Evolutionary conservation across 108 stramenopile species (phyloP).

Genomic region (Aurantiochytrium sp.): DNA sequence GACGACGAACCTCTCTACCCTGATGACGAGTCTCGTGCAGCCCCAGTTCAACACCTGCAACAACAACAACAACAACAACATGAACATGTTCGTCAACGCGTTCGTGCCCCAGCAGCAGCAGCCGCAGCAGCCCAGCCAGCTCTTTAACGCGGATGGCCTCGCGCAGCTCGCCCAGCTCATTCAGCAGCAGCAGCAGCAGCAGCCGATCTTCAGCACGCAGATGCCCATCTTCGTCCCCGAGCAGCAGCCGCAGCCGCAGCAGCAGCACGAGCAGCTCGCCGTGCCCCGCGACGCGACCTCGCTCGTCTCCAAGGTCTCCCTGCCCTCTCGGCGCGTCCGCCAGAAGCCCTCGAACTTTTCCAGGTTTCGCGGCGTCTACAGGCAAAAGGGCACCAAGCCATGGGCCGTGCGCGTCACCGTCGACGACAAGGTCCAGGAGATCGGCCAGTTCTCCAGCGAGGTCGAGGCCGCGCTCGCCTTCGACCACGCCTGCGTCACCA

Average conservation of each 20-base stretch:
- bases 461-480: background rate
- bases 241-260: background rate
- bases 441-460: background rate
- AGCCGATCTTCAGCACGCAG: background rate
- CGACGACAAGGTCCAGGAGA: background rate
- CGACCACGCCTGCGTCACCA: background rate
- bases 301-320: background rate
- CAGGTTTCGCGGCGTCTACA: background rate
- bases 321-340: conserved; percentile 1
- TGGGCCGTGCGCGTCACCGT: background rate
- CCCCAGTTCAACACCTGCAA: background rate
- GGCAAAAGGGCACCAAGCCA: background rate
- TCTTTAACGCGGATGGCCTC: background rate
- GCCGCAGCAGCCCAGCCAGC: background rate
- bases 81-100: background rate
- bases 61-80: background rate
- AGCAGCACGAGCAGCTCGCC: background rate
- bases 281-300: background rate
- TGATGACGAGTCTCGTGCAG: too few species aligned
- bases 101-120: background rate
- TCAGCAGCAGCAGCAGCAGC: background rate
- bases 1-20: too few species aligned
- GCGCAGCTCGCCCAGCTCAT: background rate
- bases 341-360: background rate
- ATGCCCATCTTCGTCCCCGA: background rate